Evolutionary conservation across 1,139 yeast species (phyloP).

Genomic region (Saccharomyces pastorianus): DNA sequence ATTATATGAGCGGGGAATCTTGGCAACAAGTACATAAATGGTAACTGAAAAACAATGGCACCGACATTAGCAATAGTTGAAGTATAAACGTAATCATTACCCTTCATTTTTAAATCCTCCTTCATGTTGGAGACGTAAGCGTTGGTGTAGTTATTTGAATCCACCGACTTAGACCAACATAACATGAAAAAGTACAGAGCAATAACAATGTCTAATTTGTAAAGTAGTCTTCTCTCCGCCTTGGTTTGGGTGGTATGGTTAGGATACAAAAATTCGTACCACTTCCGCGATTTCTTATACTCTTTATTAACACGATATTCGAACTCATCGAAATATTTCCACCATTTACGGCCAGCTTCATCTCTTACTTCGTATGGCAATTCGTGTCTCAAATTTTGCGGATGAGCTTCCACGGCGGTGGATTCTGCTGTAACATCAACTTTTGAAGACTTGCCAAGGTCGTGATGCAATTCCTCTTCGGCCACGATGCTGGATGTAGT

Average conservation of each 20-base stretch:
- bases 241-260: constrained; percentile 47
- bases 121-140: constrained; percentile 66
- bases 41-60: constrained; percentile 49
- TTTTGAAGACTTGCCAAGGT: neutral
- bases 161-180: constrained; percentile 66
- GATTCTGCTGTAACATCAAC: constrained; percentile 1
- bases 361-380: constrained; percentile 33
- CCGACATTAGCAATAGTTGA: constrained; percentile 54
- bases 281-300: constrained; percentile 39
- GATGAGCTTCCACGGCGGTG: neutral
- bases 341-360: constrained; percentile 57
- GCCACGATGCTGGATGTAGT: constrained; percentile 4
- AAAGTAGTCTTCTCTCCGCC: constrained; percentile 44
- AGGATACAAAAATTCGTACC: constrained; percentile 41
- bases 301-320: constrained; percentile 47
- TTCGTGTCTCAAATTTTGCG: constrained; percentile 13
- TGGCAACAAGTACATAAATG: constrained; percentile 38
- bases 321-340: constrained; percentile 55
- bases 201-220: constrained; percentile 55
- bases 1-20: constrained; percentile 48
- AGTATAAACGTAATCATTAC: constrained; percentile 58
- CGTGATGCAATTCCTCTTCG: neutral
- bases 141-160: constrained; percentile 48
- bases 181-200: constrained; percentile 54
- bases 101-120: constrained; percentile 50